These are phyloP conservation scores for Fusarium sp. DNA, from an alignment of 2,329 filamentous ascomycete genomes.

Conservation along the genomic window DNA sequence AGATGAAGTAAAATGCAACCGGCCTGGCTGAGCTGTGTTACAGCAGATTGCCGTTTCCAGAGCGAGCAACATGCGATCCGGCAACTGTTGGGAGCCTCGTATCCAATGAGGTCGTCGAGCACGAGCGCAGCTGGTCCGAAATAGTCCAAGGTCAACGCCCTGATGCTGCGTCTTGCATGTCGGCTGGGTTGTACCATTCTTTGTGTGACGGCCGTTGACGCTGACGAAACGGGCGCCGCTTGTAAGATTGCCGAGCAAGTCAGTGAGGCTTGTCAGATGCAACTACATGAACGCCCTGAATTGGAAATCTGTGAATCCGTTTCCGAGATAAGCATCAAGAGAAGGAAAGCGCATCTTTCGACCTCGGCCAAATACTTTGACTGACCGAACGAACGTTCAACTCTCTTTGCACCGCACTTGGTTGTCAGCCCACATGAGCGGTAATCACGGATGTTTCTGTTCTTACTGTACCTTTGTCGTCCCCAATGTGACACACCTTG, in stretches of 20 bases:
- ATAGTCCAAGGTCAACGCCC: background rate
- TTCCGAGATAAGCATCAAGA: conserved; percentile 1
- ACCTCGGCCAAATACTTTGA: background rate
- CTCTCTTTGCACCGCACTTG: background rate
- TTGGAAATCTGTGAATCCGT: conserved; percentile 15
- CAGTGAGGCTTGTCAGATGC: conserved; percentile 23
- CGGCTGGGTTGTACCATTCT: conserved; percentile 11
- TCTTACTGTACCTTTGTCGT: background rate
- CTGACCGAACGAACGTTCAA: background rate
- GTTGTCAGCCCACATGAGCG: conserved; percentile 12
- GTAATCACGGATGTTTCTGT: conserved; percentile 10
- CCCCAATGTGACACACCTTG: conserved; percentile 27
- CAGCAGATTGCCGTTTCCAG: conserved; percentile 24
- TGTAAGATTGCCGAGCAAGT: conserved; percentile 2
- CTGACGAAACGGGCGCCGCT: conserved; percentile 9
- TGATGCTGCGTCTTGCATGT: conserved; percentile 1
- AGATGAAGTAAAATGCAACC: conserved; percentile 1
- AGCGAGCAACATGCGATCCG: conserved; percentile 1
- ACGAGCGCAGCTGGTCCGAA: conserved; percentile 9
- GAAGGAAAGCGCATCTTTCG: background rate
- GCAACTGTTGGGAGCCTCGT: conserved; percentile 1
- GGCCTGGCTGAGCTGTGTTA: conserved; percentile 21
- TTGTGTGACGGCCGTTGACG: conserved; percentile 18
- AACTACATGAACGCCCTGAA: conserved; percentile 10
- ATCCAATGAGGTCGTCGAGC: conserved; percentile 22